Evolutionary conservation across 257 asterid genomes (phyloP).

Genomic region (Scutellaria baicalensis): DNA sequence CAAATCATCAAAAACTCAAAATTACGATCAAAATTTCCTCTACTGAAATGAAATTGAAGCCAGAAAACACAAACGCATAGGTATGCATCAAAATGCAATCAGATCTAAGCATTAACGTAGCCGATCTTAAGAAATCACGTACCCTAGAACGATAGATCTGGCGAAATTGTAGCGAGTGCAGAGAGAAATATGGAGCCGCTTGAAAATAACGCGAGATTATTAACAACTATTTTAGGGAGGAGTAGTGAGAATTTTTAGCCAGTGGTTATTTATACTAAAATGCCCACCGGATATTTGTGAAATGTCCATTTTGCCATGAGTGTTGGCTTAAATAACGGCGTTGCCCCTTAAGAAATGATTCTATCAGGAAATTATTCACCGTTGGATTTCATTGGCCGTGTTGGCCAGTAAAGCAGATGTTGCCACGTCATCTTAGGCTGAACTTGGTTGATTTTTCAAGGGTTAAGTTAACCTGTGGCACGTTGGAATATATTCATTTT

Average conservation of each 20-base stretch:
- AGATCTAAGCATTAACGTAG: conserved; percentile 8
- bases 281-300: background rate
- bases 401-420: conserved; percentile 13
- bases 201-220: conserved; percentile 23
- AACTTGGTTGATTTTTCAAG: background rate
- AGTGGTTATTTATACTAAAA: conserved; percentile 12
- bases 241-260: conserved; percentile 1
- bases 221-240: background rate
- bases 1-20: conserved; percentile 11
- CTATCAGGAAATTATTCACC: conserved; percentile 1
- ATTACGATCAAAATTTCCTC: background rate
- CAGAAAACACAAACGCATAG: background rate
- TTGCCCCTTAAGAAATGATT: conserved; percentile 22
- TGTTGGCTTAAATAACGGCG: background rate
- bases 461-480: background rate
- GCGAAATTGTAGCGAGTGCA: conserved; percentile 10
- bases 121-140: conserved; percentile 16
- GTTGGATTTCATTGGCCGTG: conserved; percentile 9
- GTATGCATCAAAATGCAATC: background rate
- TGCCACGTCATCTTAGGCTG: conserved; percentile 10
- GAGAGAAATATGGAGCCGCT: conserved; percentile 25
- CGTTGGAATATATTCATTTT: no score
- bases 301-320: conserved; percentile 12
- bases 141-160: conserved; percentile 29
- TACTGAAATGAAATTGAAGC: background rate